These are phyloP conservation scores for Pythium biforme DNA, from an alignment of 352 stramenopile genomes.

Conservation along the genomic window DNA sequence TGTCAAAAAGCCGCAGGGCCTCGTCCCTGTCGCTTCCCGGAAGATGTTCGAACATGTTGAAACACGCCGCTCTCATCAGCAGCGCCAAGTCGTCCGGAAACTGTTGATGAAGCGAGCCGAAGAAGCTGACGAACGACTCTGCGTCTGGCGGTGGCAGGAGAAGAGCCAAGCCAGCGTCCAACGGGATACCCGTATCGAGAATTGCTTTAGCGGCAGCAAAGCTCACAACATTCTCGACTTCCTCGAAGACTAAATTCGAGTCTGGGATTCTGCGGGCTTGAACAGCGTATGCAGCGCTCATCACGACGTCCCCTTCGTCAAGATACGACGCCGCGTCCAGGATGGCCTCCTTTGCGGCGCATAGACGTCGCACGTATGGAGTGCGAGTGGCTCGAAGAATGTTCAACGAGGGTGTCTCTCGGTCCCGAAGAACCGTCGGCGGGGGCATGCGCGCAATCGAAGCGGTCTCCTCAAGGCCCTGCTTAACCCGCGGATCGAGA, in stretches of 20 bases:
- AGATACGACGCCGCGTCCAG: not conserved
- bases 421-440: not conserved
- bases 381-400: not conserved
- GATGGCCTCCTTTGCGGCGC: not conserved
- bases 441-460: not conserved
- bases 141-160: conserved; percentile 1
- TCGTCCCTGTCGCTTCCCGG: not conserved
- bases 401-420: not conserved
- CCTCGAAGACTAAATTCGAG: not conserved
- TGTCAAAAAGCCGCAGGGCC: not conserved
- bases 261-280: not conserved
- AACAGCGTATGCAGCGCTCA: not conserved
- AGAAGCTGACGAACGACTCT: not conserved
- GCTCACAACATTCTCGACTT: not conserved
- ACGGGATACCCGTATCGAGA: not conserved
- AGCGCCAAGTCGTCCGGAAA: not conserved
- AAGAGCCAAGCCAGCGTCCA: conserved; percentile 4
- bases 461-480: not conserved
- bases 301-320: conserved; percentile 3
- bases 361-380: conserved; percentile 1
- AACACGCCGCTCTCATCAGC: not conserved
- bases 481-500: not conserved
- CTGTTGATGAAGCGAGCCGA: not conserved
- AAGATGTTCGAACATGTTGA: conserved; percentile 9
- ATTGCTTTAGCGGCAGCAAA: not conserved